phyloP scores from a whole-genome alignment of 164 flowering plant species.

The Magnolia changhungtana region DNA sequence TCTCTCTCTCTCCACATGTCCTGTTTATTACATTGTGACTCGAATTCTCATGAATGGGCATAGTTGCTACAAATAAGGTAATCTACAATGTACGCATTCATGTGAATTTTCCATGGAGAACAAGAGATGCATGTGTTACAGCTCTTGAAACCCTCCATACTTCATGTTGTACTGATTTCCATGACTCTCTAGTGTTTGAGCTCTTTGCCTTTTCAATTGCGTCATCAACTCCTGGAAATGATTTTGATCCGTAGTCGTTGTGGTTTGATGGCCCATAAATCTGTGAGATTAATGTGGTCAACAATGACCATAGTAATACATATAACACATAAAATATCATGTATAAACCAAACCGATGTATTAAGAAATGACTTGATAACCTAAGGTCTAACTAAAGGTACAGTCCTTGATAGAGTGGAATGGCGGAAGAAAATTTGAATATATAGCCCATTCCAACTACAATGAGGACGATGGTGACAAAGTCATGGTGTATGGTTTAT shows the following conservation, averaged over 20 bases:
- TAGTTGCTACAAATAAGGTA: background rate
- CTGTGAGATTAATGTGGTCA: constrained; percentile 26
- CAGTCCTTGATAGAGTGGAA: too few species aligned
- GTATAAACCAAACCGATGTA: too few species aligned
- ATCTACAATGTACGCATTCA: constrained; percentile 17
- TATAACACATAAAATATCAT: too few species aligned
- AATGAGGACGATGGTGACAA: too few species aligned
- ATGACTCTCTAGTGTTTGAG: constrained; percentile 41
- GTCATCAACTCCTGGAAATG: constrained; percentile 66
- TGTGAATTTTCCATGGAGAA: constrained; percentile 52
- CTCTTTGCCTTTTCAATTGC: constrained; percentile 51
- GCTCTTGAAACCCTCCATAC: constrained; percentile 73
- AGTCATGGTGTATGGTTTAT: background rate
- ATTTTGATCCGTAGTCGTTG: constrained; percentile 59
- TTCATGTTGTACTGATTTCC: constrained; percentile 63
- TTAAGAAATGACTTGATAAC: too few species aligned
- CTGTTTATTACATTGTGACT: too few species aligned
- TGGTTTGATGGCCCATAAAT: constrained; percentile 61
- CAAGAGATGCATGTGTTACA: constrained; percentile 53
- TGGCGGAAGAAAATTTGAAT: too few species aligned
- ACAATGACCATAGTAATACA: background rate
- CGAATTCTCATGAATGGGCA: too few species aligned
- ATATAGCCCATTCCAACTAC: too few species aligned
- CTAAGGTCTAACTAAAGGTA: too few species aligned
- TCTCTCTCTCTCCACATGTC: too few species aligned